Evolutionary conservation across 345 rosid genomes (phyloP).

Genomic region (Melaleuca quinquenervia): DNA sequence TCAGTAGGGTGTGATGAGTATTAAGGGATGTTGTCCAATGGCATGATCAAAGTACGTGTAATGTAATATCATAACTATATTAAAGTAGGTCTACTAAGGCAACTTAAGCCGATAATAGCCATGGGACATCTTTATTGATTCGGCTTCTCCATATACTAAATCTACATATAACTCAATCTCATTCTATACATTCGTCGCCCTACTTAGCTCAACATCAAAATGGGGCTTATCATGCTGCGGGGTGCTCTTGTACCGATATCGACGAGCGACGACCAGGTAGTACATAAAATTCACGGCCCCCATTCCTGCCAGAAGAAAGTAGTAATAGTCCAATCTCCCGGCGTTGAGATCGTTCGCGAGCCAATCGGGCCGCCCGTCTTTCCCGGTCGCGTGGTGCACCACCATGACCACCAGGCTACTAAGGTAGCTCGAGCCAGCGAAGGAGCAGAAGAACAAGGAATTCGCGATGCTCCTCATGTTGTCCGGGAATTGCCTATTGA

Average conservation of each 20-base stretch:
- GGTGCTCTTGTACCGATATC: conserved; percentile 31
- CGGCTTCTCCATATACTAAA: not conserved
- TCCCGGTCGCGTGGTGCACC: conserved; percentile 27
- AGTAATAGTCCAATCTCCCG: conserved; percentile 51
- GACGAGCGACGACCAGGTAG: conserved; percentile 27
- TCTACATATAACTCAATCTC: not conserved
- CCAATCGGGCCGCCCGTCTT: conserved; percentile 39
- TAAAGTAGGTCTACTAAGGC: not conserved
- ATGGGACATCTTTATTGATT: not conserved
- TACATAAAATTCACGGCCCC: conserved; percentile 32
- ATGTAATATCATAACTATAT: not conserved
- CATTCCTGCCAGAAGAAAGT: conserved; percentile 37
- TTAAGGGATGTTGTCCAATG: no score
- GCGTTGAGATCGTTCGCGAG: conserved; percentile 30
- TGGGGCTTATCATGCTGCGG: not conserved
- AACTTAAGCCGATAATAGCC: not conserved
- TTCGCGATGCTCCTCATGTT: conserved; percentile 56
- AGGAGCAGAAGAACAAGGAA: conserved; percentile 30
- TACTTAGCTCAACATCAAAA: conserved; percentile 4
- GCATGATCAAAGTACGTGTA: not conserved
- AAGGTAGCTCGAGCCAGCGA: conserved; percentile 25
- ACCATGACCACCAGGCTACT: conserved; percentile 18
- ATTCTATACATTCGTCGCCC: not conserved
- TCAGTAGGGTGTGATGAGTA: not conserved
- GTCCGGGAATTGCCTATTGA: conserved; percentile 50